Conservation (phyloP, 768 basidiomycete genomes). For the Phallus indusiatus region DNA sequence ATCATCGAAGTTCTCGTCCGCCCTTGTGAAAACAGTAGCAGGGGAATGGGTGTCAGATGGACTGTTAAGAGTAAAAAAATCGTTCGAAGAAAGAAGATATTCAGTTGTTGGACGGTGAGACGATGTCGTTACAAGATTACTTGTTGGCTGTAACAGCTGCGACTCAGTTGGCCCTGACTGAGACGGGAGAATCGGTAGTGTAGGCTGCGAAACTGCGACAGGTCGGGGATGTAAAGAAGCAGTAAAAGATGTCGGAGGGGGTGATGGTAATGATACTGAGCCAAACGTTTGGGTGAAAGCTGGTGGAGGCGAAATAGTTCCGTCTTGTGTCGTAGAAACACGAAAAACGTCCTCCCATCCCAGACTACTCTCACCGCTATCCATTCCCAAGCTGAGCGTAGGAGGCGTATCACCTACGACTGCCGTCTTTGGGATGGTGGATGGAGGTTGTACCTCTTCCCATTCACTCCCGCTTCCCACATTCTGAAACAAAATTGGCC, state of each 20-base stretch:
- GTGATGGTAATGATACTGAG: not conserved
- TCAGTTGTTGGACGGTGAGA: not conserved
- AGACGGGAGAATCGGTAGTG: not conserved
- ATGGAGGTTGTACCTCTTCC: not conserved
- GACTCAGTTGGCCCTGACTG: not conserved
- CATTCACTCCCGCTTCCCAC: not conserved
- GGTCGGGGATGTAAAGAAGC: conserved; percentile 8
- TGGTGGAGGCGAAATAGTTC: no score
- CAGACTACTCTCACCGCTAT: conserved; percentile 1
- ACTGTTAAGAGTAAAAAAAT: not conserved
- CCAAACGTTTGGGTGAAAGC: no score
- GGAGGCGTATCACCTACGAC: conserved; percentile 5
- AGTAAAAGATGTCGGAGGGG: not conserved
- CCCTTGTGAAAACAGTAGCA: not conserved
- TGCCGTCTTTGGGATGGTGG: not conserved
- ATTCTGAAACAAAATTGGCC: not conserved
- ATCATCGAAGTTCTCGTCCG: not conserved
- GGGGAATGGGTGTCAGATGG: not conserved
- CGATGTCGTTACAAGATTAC: not conserved
- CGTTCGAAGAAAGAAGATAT: not conserved
- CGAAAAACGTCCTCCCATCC: conserved; percentile 9
- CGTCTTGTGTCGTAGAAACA: not conserved
- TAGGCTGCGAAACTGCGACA: conserved; percentile 1
- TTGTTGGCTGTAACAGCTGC: not conserved
- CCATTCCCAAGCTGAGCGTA: conserved; percentile 2